phyloP scores from a whole-genome alignment of 192 early-diverging fungal species.

The Backusella psychrophila region DNA sequence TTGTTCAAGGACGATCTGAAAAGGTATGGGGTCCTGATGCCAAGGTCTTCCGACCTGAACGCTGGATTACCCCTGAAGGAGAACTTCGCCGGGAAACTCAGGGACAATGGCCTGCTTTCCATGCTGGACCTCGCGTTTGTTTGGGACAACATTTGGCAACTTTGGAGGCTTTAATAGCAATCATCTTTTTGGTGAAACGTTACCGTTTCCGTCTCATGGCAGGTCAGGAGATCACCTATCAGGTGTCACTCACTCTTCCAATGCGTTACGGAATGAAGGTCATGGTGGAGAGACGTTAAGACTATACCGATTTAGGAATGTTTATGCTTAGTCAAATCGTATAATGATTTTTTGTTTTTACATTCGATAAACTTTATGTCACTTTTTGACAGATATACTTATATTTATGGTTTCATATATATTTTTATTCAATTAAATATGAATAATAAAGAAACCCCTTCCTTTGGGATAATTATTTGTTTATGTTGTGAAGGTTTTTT shows the following conservation, averaged over 20 bases:
- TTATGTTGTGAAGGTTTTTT: background rate
- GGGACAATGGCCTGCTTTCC: slow-evolving; percentile 57
- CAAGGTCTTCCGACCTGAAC: slow-evolving; percentile 57
- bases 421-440: background rate
- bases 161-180: slow-evolving; percentile 42
- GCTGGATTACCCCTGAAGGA: slow-evolving; percentile 53
- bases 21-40: slow-evolving; percentile 68
- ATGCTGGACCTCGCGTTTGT: slow-evolving; percentile 50
- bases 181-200: slow-evolving; percentile 35
- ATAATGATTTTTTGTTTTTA: background rate
- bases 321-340: background rate
- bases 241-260: slow-evolving; percentile 22
- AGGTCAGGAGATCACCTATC: slow-evolving; percentile 33
- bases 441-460: background rate
- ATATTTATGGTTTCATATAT: background rate
- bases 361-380: background rate
- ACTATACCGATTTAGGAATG: background rate
- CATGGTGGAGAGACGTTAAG: slow-evolving; percentile 23
- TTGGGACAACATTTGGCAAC: slow-evolving; percentile 46
- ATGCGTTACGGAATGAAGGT: slow-evolving; percentile 35
- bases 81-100: slow-evolving; percentile 34
- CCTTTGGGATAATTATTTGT: background rate
- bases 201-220: slow-evolving; percentile 41
- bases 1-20: slow-evolving; percentile 48
- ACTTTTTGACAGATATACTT: background rate